Percentiles rank a stretch among this genome's conserved stretches.
Conservation (phyloP, 805 yeast genomes). For the Kockiozyma suomiensis region DNA sequence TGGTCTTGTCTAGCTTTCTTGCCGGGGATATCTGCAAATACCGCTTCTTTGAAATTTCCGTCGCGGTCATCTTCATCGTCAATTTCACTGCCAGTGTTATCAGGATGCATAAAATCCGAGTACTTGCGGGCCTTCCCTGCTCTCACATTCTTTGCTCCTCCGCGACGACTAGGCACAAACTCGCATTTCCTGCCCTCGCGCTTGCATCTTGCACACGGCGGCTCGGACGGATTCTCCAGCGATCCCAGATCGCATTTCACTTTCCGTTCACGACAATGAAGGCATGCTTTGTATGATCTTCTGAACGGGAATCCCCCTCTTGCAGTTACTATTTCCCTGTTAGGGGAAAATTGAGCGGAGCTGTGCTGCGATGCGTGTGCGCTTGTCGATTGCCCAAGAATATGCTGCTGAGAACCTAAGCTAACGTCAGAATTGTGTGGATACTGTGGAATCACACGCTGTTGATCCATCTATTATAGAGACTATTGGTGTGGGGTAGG, state of each 20-base stretch:
- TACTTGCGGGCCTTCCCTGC: conserved; percentile 40
- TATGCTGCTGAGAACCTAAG: background rate
- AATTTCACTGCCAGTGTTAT: background rate
- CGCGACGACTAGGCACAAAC: conserved; percentile 61
- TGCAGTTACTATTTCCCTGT: background rate
- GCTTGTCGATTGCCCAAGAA: too few relatives aligned
- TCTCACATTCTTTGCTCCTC: conserved; percentile 49
- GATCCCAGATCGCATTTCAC: conserved; percentile 86
- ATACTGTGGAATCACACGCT: background rate
- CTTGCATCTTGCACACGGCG: conserved; percentile 83
- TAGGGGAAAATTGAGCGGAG: background rate
- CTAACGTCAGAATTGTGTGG: background rate
- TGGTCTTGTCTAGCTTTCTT: conserved; percentile 7
- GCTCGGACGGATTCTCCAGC: conserved; percentile 67
- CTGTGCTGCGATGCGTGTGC: too few relatives aligned
- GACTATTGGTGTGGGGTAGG: too few relatives aligned
- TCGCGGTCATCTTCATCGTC: conserved; percentile 9
- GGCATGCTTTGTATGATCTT: conserved; percentile 79
- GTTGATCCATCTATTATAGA: background rate
- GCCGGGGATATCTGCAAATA: background rate
- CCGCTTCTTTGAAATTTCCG: background rate
- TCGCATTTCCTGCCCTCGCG: conserved; percentile 83
- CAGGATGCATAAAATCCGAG: conserved; percentile 5
- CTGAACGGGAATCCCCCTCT: conserved; percentile 45
- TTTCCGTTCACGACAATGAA: conserved; percentile 81